These are phyloP conservation scores for Tolypocladium tundrense DNA, from an alignment of 2,329 filamentous ascomycete species.

Conservation along the genomic window DNA sequence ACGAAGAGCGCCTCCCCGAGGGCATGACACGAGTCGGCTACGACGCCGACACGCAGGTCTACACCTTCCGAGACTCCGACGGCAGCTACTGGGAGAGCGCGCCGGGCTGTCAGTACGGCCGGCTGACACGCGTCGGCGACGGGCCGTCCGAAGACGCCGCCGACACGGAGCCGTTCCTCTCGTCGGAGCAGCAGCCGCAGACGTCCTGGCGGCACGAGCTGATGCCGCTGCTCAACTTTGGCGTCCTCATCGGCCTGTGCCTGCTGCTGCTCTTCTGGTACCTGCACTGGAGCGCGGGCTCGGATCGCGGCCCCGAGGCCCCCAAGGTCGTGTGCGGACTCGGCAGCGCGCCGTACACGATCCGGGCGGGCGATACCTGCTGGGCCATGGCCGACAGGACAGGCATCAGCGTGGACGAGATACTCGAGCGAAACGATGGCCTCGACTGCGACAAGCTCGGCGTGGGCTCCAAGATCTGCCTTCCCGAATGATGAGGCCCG, in stretches of 20 bases:
- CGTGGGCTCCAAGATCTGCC: conserved; percentile 33
- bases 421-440: conserved; percentile 33
- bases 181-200: conserved; percentile 11
- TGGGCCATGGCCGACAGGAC: conserved; percentile 37
- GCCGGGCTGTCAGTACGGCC: conserved; percentile 38
- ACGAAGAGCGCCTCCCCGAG: conserved; percentile 41
- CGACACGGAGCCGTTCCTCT: conserved; percentile 21
- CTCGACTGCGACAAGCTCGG: conserved; percentile 36
- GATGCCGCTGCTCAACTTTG: conserved; percentile 49
- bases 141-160: conserved; percentile 13
- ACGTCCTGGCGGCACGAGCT: conserved; percentile 41
- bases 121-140: conserved; percentile 28
- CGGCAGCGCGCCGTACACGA: conserved; percentile 23
- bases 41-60: conserved; percentile 42
- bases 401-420: conserved; percentile 31
- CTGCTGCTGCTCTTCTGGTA: conserved; percentile 41
- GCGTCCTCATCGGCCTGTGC: conserved; percentile 39
- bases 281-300: conserved; percentile 22
- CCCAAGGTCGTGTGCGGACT: conserved; percentile 13
- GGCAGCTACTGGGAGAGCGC: conserved; percentile 40
- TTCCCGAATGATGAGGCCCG: conserved; percentile 18
- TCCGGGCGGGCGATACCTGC: conserved; percentile 40
- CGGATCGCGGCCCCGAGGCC: conserved; percentile 2
- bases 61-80: conserved; percentile 39
- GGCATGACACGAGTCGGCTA: conserved; percentile 46